Percentiles rank a stretch among this genome's conserved stretches.
Evolutionary conservation across 345 rosid species (phyloP).

Genomic region (Iberis pinnata): DNA sequence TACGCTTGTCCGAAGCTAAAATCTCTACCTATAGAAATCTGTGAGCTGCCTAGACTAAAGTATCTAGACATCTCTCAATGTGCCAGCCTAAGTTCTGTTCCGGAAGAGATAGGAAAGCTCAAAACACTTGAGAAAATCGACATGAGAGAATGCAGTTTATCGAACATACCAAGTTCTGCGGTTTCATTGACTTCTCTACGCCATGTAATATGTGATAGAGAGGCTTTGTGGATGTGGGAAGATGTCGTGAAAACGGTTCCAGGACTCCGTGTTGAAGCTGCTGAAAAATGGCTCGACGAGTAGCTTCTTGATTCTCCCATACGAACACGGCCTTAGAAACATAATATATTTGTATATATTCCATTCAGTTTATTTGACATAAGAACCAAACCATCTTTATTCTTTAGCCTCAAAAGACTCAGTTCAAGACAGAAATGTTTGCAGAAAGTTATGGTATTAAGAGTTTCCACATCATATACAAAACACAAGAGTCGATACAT

Average conservation of each 20-base stretch:
- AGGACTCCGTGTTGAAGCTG: constrained; percentile 53
- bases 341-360: too few species aligned
- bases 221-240: constrained; percentile 46
- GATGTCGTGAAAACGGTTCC: constrained; percentile 36
- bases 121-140: constrained; percentile 68
- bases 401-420: constrained; percentile 10
- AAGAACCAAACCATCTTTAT: constrained; percentile 1
- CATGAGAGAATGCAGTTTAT: constrained; percentile 71
- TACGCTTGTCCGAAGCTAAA: constrained; percentile 67
- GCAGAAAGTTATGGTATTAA: constrained; percentile 3
- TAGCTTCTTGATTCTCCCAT: constrained; percentile 21
- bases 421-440: neutral
- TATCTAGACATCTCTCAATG: constrained; percentile 80
- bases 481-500: constrained; percentile 2
- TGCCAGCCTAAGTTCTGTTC: constrained; percentile 47
- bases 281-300: constrained; percentile 62
- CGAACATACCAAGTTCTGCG: constrained; percentile 44
- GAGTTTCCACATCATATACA: constrained; percentile 9
- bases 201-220: constrained; percentile 58
- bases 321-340: too few species aligned
- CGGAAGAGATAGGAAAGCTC: constrained; percentile 49
- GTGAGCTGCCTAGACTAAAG: constrained; percentile 48
- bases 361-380: too few species aligned
- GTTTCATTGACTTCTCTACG: constrained; percentile 43
- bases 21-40: constrained; percentile 44